Percentiles rank a stretch among this genome's conserved stretches.
phyloP scores from a whole-genome alignment of 2,329 filamentous ascomycete species.

The Verticillium albo-atrum region DNA sequence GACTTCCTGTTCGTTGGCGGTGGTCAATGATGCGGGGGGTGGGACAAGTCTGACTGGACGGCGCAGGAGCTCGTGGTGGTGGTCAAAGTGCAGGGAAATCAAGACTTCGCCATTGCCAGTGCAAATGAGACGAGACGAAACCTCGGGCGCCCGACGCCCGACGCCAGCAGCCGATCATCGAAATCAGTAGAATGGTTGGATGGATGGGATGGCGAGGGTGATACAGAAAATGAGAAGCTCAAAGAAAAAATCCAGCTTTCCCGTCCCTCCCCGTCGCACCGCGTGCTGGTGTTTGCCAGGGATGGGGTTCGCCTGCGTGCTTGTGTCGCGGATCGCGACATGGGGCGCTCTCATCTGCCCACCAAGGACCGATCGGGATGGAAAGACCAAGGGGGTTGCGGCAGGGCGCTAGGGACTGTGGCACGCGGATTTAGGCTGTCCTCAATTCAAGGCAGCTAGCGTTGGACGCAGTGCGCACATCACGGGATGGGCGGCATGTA shows the following conservation, averaged over 20 bases:
- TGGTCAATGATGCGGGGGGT: neutral
- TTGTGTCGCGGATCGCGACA: neutral
- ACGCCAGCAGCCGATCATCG: too few species aligned
- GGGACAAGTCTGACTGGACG: neutral
- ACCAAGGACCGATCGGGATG: neutral
- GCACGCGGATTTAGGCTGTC: neutral
- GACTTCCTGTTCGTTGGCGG: neutral
- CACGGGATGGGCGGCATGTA: neutral
- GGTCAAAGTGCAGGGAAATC: neutral
- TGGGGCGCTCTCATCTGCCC: neutral
- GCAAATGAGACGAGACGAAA: neutral
- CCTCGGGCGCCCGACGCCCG: too few species aligned
- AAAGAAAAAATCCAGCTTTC: neutral
- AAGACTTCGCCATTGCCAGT: neutral
- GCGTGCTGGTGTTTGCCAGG: neutral
- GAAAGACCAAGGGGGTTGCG: neutral
- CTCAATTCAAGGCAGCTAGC: slow-evolving; percentile 3
- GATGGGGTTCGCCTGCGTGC: too few species aligned
- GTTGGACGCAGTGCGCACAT: neutral
- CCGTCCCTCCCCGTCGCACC: neutral
- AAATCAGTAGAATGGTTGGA: too few species aligned
- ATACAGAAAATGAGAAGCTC: neutral
- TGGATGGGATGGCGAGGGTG: too few species aligned
- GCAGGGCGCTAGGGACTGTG: neutral
- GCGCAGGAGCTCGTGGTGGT: neutral